Base-by-base conservation (phyloP, 495 filamentous ascomycete genomes). In the Durotheca rogersii region DNA sequence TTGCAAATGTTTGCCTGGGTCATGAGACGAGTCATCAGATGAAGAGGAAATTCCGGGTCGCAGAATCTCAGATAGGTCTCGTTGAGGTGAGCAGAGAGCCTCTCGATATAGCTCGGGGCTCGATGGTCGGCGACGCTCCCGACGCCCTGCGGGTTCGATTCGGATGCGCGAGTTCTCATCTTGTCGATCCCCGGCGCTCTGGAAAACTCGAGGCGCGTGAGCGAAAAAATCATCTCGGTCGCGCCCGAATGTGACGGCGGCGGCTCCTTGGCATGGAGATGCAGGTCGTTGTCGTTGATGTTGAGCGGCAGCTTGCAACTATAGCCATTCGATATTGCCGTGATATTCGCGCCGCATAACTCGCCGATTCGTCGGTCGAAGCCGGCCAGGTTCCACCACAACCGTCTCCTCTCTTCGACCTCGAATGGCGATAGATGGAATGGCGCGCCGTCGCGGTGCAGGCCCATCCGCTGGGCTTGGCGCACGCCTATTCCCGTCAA, bases 301-400 rank as follows among this genome's bases (percentile, higher is more conserved):
- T 82, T 82, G 25, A 77, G 66, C 0, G 77, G 79, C 35, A 71
- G 60, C 48, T 69, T 69, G 49, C 72, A 76, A 60, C 78, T 74
- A 5, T 65, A 66, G 35, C 68, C 65, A 27, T 60, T 70, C 35
- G 68, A 82, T 55, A 75, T 63, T n/a, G 72, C 81, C 40, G 72
- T 83, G 50, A 86, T 76, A 18, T 79, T 77, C 56, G 80, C 83
- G 20, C 84, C 85, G 18, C 82, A 79, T 27, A 86, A 77, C 56
- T 85, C 83, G 14, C 76, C 78, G 6, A 82, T 74, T 27, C 83
- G 78, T 33, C 76, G 73, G 56, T 90, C 86, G 12, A 88, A 74
- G 15, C 78, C 69, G 43, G 80, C 77, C 6, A 88, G 67, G 56
- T 84, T 83, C 84, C 84, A 88, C 86, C 86, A 90, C 3, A 89